Percentiles rank a stretch among this genome's conserved stretches.
These are phyloP conservation scores for Millerozyma miso DNA, from an alignment of 805 yeast genomes.

Conservation along the genomic window DNA sequence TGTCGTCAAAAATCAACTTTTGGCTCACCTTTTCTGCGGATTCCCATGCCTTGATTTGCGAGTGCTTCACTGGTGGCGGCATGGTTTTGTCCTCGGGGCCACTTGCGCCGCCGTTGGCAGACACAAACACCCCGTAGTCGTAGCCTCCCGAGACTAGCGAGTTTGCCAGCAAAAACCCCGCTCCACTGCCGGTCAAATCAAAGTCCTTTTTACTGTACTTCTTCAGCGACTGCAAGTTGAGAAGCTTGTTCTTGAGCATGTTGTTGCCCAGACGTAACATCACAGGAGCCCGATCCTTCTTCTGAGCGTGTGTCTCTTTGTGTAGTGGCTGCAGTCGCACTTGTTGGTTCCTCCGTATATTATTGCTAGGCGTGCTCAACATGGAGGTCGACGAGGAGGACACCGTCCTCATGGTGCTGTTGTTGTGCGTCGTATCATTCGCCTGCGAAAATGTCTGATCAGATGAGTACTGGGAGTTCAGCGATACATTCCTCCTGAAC, in stretches of 20 bases:
- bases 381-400: conserved; percentile 36
- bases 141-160: not conserved
- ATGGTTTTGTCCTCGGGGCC: conserved; percentile 14
- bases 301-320: conserved; percentile 5
- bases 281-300: conserved; percentile 1
- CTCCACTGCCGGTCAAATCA: conserved; percentile 13
- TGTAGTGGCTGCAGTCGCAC: conserved; percentile 13
- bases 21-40: conserved; percentile 37
- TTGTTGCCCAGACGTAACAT: conserved; percentile 18
- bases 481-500: conserved; percentile 13
- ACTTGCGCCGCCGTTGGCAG: conserved; percentile 11
- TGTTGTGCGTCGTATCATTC: conserved; percentile 12
- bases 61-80: conserved; percentile 35
- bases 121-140: not conserved
- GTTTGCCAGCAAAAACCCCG: conserved; percentile 24
- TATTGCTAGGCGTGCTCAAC: conserved; percentile 40
- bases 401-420: conserved; percentile 26
- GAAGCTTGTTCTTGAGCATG: conserved; percentile 28
- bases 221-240: conserved; percentile 37
- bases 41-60: conserved; percentile 45
- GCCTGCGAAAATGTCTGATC: conserved; percentile 12
- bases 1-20: conserved; percentile 33
- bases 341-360: conserved; percentile 30
- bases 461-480: conserved; percentile 5
- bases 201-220: conserved; percentile 12